Percentiles rank a stretch among this genome's conserved stretches.
These are phyloP conservation scores for Trichoderma polysporum DNA, from an alignment of 2,329 filamentous ascomycete species.

Conservation along the genomic window DNA sequence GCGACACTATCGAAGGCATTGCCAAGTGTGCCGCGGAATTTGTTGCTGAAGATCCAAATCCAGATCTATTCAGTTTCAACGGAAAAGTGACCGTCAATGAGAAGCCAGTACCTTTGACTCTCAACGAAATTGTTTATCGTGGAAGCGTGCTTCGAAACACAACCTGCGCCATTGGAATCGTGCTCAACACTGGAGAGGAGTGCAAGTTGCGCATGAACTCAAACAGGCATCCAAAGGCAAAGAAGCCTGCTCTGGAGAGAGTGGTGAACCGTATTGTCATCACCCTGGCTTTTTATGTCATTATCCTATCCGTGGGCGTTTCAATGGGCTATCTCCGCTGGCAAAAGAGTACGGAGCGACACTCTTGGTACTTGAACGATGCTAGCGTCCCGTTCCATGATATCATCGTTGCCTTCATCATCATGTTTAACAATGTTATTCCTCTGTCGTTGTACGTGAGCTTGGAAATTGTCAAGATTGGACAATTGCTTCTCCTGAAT, in stretches of 20 bases:
- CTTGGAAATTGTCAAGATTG: constrained; percentile 82
- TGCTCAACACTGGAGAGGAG: constrained; percentile 87
- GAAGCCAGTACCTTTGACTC: constrained; percentile 67
- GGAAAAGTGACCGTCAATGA: constrained; percentile 61
- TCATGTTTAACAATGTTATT: constrained; percentile 97
- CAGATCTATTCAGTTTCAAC: constrained; percentile 74
- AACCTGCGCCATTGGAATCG: constrained; percentile 66
- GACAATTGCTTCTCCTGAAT: constrained; percentile 74
- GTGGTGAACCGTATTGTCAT: constrained; percentile 81
- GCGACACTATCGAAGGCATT: constrained; percentile 55
- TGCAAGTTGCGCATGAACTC: constrained; percentile 93
- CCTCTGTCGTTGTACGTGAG: constrained; percentile 89
- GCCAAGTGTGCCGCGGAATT: constrained; percentile 58
- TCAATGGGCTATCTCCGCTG: constrained; percentile 81
- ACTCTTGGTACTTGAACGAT: constrained; percentile 72
- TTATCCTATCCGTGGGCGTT: constrained; percentile 75
- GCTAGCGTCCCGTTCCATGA: constrained; percentile 75
- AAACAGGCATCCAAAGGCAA: constrained; percentile 82
- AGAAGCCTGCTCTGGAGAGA: constrained; percentile 73
- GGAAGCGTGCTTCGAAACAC: constrained; percentile 86
- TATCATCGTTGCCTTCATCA: constrained; percentile 85
- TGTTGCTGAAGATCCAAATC: constrained; percentile 74
- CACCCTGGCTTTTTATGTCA: constrained; percentile 75
- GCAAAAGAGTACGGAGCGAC: constrained; percentile 63
- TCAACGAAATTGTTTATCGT: constrained; percentile 80